These are phyloP conservation scores for Raphanus raphanistrum DNA, from an alignment of 345 rosid species.

Conservation along the genomic window DNA sequence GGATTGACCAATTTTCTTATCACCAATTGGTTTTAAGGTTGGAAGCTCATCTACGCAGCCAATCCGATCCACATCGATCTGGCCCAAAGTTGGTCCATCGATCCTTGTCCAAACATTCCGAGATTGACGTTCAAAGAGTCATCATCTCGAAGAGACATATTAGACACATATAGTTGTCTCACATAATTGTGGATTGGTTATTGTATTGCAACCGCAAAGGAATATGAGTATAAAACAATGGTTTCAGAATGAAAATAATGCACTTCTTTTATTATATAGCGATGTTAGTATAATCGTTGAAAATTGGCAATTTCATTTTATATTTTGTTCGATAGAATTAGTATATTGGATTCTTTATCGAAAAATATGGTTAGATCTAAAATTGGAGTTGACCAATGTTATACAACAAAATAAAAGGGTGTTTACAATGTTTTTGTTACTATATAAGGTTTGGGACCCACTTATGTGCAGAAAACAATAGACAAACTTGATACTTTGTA, in stretches of 20 bases:
- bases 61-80: too few species aligned
- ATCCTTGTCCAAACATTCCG: too few species aligned
- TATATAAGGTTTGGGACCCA: neutral
- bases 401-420: neutral
- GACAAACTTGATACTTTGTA: neutral
- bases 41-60: too few species aligned
- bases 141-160: too few species aligned
- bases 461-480: neutral
- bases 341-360: neutral
- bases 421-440: neutral
- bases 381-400: neutral
- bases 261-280: neutral
- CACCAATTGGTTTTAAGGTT: too few species aligned
- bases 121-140: too few species aligned
- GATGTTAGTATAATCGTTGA: neutral
- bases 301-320: neutral
- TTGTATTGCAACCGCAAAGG: too few species aligned
- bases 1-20: too few species aligned
- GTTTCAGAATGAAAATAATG: neutral
- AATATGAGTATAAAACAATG: neutral
- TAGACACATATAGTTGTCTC: too few species aligned
- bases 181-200: too few species aligned
- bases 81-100: too few species aligned
- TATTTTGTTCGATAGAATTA: neutral
- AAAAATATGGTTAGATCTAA: neutral